phyloP scores from a whole-genome alignment of 2,329 filamentous ascomycete genomes.

The Neopestalotiopsis clavispora region DNA sequence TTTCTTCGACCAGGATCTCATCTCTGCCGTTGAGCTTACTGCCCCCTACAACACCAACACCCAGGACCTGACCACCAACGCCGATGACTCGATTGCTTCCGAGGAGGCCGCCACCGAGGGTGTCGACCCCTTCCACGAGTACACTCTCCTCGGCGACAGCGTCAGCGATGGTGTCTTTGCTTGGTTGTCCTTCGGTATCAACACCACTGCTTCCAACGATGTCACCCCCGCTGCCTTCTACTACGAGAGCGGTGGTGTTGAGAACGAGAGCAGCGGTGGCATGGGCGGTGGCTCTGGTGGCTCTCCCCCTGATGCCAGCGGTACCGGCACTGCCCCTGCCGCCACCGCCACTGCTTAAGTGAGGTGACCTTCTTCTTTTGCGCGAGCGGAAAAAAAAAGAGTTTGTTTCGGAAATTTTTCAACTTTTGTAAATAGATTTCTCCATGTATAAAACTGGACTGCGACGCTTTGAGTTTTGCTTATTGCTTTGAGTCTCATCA shows the following conservation, averaged over 20 bases:
- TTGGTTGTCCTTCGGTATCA: slow-evolving; percentile 17
- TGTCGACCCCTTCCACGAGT: slow-evolving; percentile 12
- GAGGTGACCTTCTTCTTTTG: background rate
- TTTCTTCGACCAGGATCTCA: slow-evolving; percentile 67
- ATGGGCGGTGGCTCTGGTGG: slow-evolving; percentile 3
- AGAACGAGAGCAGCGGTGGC: slow-evolving; percentile 11
- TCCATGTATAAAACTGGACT: background rate
- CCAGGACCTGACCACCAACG: slow-evolving; percentile 8
- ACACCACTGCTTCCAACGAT: slow-evolving; percentile 19
- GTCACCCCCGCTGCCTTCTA: slow-evolving; percentile 27
- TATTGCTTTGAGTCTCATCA: background rate
- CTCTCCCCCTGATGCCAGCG: slow-evolving; percentile 10
- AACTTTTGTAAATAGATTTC: slow-evolving; percentile 9
- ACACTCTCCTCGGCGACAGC: slow-evolving; percentile 9
- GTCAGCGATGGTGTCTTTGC: slow-evolving; percentile 13
- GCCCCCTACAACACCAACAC: slow-evolving; percentile 16
- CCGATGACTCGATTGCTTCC: slow-evolving; percentile 6
- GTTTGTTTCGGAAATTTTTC: background rate
- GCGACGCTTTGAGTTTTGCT: background rate
- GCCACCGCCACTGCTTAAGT: slow-evolving; percentile 14
- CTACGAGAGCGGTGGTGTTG: slow-evolving; percentile 27
- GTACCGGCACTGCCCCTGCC: background rate
- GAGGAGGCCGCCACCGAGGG: slow-evolving; percentile 12
- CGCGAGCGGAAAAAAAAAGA: background rate
- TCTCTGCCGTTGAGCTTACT: slow-evolving; percentile 31